Evolutionary conservation across 495 filamentous ascomycete species (phyloP).

Genomic region (Penicillium tannophilum): DNA sequence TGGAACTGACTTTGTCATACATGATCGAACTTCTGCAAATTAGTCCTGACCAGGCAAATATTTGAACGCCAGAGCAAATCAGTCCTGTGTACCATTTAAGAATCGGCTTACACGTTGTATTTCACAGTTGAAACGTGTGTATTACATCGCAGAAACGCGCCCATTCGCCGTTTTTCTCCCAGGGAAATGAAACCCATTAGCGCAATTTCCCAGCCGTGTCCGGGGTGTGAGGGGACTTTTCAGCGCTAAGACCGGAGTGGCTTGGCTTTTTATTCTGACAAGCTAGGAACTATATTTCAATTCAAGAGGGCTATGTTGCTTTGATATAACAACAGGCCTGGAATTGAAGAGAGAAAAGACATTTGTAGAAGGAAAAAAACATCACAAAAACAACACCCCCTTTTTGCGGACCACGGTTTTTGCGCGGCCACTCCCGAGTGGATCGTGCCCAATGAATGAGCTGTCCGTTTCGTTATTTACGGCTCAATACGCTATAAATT

Average conservation of each 20-base stretch:
- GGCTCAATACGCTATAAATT: background rate
- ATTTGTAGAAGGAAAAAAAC: background rate
- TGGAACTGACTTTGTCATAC: background rate
- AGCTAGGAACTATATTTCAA: background rate
- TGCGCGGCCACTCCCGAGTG: slow-evolving; percentile 20
- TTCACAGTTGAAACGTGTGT: background rate
- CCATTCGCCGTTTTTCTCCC: background rate
- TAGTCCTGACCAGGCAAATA: background rate
- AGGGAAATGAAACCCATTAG: slow-evolving; percentile 17
- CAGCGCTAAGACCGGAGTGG: slow-evolving; percentile 9
- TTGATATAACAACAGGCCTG: no score
- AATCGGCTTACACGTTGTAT: background rate
- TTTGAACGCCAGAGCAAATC: background rate
- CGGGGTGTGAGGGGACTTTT: slow-evolving; percentile 6
- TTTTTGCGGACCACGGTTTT: slow-evolving; percentile 9
- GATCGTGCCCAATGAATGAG: slow-evolving; percentile 4
- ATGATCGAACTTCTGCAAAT: background rate
- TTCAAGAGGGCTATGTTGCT: background rate
- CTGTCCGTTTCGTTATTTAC: background rate
- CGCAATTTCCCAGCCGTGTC: slow-evolving; percentile 19
- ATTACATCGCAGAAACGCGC: background rate
- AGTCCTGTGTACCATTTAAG: no score
- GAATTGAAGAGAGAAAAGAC: background rate
- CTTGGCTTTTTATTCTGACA: slow-evolving; percentile 1
- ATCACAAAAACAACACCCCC: slow-evolving; percentile 1